phyloP scores from a whole-genome alignment of 129 eudicot species.

The Solidago caesia region DNA sequence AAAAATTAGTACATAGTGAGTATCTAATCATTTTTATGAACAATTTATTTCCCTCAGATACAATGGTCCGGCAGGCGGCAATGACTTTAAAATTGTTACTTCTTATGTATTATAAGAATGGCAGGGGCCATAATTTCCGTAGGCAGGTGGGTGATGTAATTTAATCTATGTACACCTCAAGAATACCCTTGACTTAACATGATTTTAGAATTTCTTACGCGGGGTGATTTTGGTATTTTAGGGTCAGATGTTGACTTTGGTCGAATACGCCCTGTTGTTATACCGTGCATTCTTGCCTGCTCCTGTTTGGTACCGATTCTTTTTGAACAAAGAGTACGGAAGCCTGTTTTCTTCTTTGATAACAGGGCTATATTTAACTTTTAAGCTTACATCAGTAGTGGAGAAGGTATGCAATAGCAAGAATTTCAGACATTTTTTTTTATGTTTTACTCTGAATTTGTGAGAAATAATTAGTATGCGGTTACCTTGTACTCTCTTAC shows the following conservation, averaged over 20 bases:
- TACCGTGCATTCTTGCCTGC: slow-evolving; percentile 71
- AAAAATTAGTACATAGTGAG: background rate
- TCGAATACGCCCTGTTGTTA: slow-evolving; percentile 52
- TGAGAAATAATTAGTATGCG: background rate
- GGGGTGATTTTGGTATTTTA: slow-evolving; percentile 14
- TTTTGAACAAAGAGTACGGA: slow-evolving; percentile 66
- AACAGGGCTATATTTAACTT: slow-evolving; percentile 59
- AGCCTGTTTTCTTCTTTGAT: slow-evolving; percentile 67
- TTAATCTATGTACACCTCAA: background rate
- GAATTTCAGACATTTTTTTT: background rate
- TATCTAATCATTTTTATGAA: slow-evolving; percentile 4
- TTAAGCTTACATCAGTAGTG: slow-evolving; percentile 67
- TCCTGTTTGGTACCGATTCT: slow-evolving; percentile 75
- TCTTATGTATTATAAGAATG: slow-evolving; percentile 71
- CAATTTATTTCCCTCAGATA: slow-evolving; percentile 46
- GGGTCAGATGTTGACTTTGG: slow-evolving; percentile 70
- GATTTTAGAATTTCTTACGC: slow-evolving; percentile 7
- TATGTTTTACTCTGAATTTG: background rate
- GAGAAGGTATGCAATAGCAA: slow-evolving; percentile 42
- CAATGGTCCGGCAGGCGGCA: slow-evolving; percentile 75
- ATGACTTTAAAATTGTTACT: slow-evolving; percentile 65
- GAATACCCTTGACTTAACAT: slow-evolving; percentile 8
- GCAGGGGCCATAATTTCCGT: slow-evolving; percentile 76
- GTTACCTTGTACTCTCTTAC: background rate
- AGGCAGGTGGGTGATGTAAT: slow-evolving; percentile 55